Base-by-base conservation (phyloP, 371 early-diverging fungal species). In the Lichtheimia ramosa region DNA sequence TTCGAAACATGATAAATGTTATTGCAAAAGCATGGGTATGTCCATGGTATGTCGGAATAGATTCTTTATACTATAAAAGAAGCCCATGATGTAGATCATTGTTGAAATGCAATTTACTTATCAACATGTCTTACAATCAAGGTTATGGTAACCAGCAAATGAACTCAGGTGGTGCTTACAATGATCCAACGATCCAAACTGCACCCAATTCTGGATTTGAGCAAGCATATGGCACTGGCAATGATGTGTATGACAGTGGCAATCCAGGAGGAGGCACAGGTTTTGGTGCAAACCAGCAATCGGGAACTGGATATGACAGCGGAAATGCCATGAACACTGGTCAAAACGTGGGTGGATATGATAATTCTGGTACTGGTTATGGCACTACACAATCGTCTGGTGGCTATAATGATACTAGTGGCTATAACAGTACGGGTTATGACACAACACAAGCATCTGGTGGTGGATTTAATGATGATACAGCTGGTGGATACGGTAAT, bases 41-140 rank as follows among this genome's bases (percentile, higher is more conserved):
- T 34, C 2, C 34, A 34, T 34, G 34, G 10, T 10, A 10, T 34
- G 10, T 34, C 10, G 34, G 34, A 34, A 34, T 34, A 8, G 34
- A 8, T 8, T 8, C 10, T 8, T 34, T 10, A 8, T 27, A 34
- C 8, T 34, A 34, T 34, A 34, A 10, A 34, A 34, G 10, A 34
- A 34, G 2, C 8, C 27, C 34, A 34, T 10, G 34, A 2, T 8
- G 10, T 8, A 8, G 1, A 8, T 34, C 1, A 10, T 2, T 34
- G 10, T 2, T 25, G 25, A 25, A 25, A 5, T 34, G 34, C 10
- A 6, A 2, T 34, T 34, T 34, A 46, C 15, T 18, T 18, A 49
- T 58, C 51, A 2, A 15, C 51, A 51, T 51, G 51, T 51, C 51
- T 51, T 51, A 51, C 15, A 51, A 51, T 51, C 51, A 51, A 51